phyloP scores from a whole-genome alignment of 805 yeast genomes.

The Debaryomyces castellii region DNA sequence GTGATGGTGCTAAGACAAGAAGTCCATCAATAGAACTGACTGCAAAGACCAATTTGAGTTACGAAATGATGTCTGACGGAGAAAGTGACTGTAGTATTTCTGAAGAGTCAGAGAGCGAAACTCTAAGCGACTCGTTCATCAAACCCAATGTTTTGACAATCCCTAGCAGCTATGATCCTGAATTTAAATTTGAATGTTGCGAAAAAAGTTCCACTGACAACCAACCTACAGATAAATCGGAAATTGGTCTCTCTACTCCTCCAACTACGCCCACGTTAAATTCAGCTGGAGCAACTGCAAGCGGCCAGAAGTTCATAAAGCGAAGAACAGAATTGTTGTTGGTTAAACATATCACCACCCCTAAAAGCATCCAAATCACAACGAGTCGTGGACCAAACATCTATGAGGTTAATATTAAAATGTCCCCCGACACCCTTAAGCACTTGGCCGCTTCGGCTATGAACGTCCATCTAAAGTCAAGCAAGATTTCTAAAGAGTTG shows the following conservation, averaged over 20 bases:
- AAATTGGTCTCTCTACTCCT: neutral
- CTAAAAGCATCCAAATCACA: neutral
- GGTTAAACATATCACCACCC: neutral
- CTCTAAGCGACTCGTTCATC: neutral
- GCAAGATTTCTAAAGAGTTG: slow-evolving; percentile 4
- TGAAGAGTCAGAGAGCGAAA: neutral
- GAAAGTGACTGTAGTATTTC: neutral
- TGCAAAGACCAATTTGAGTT: neutral
- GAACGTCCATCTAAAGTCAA: neutral
- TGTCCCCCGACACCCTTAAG: neutral
- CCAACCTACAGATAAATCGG: neutral
- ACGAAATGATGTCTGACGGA: neutral
- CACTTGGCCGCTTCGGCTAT: neutral
- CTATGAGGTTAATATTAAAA: neutral
- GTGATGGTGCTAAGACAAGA: neutral
- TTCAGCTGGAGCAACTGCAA: neutral
- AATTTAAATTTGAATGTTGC: neutral
- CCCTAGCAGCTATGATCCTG: neutral
- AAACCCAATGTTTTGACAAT: neutral
- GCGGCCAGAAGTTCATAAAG: neutral
- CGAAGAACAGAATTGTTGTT: slow-evolving; percentile 2
- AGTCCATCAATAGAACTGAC: neutral
- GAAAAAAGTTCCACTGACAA: neutral
- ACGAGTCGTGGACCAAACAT: neutral
- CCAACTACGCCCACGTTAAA: neutral